Conservation (phyloP, 2,329 filamentous ascomycete genomes). For the Dothistroma pini region DNA sequence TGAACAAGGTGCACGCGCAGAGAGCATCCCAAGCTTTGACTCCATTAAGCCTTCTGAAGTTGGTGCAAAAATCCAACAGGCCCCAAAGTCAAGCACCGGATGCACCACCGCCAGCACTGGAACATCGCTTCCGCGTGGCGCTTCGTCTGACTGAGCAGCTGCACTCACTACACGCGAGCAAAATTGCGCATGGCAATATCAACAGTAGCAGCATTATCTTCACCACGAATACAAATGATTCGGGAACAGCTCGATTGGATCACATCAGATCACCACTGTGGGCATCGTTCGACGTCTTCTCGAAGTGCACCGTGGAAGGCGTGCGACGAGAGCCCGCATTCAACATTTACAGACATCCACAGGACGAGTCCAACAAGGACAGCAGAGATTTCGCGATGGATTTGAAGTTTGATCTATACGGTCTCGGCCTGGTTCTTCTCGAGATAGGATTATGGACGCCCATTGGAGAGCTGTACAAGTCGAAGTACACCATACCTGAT, state of each 20-base stretch:
- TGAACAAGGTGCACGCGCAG: constrained; percentile 43
- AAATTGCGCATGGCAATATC: constrained; percentile 68
- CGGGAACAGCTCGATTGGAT: constrained; percentile 41
- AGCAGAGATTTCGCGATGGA: constrained; percentile 50
- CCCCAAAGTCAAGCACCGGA: constrained; percentile 41
- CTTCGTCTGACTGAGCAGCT: constrained; percentile 69
- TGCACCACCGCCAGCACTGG: constrained; percentile 57
- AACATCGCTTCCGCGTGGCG: constrained; percentile 72
- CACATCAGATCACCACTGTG: constrained; percentile 67
- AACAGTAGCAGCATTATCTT: constrained; percentile 66
- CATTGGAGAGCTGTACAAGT: constrained; percentile 56
- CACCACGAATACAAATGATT: constrained; percentile 46
- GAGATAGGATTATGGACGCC: constrained; percentile 74
- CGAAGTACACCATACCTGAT: constrained; percentile 57
- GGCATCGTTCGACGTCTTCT: constrained; percentile 72
- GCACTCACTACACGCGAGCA: constrained; percentile 67
- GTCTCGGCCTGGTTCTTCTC: constrained; percentile 67
- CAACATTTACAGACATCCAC: constrained; percentile 65
- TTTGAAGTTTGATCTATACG: constrained; percentile 61
- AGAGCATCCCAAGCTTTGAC: constrained; percentile 26
- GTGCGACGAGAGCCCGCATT: constrained; percentile 41
- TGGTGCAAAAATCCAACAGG: constrained; percentile 47
- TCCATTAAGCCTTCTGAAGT: constrained; percentile 45
- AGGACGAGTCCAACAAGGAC: constrained; percentile 36
- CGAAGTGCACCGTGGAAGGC: constrained; percentile 50